Percentiles rank a stretch among this genome's conserved stretches.
Evolutionary conservation across 176 grass and related monocot genomes (phyloP).

Genomic region (Cenchrus americanus): DNA sequence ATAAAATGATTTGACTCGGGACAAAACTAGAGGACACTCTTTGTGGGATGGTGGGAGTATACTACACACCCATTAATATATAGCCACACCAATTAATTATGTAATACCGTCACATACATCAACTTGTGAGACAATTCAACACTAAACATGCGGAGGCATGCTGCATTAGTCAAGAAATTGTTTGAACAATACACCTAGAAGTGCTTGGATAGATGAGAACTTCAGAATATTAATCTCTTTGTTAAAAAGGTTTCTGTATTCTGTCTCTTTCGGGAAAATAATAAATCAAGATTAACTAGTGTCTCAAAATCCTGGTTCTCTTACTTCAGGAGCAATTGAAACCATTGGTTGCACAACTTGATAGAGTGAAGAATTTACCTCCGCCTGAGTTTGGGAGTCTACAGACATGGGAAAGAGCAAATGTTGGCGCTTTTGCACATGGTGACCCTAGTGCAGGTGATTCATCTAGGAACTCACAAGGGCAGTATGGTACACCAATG

Average conservation of each 20-base stretch:
- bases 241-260: neutral
- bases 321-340: slow-evolving; percentile 85
- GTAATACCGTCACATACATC: neutral
- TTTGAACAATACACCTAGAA: neutral
- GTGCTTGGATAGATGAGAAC: slow-evolving; percentile 32
- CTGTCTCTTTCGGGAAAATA: neutral
- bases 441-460: slow-evolving; percentile 68
- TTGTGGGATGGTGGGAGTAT: no score
- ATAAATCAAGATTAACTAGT: neutral
- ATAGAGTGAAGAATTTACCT: slow-evolving; percentile 85
- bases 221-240: neutral
- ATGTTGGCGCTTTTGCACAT: slow-evolving; percentile 53
- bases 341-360: slow-evolving; percentile 69
- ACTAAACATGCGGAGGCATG: neutral
- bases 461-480: slow-evolving; percentile 69
- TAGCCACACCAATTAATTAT: neutral
- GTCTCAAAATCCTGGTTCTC: slow-evolving; percentile 22
- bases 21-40: no score
- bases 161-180: neutral
- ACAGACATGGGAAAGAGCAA: slow-evolving; percentile 90
- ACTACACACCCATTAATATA: neutral
- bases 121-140: no score
- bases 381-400: slow-evolving; percentile 94
- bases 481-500: slow-evolving; percentile 92
- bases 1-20: no score